phyloP scores from a whole-genome alignment of 441 rosid species.

The Raphanus hybrid region DNA sequence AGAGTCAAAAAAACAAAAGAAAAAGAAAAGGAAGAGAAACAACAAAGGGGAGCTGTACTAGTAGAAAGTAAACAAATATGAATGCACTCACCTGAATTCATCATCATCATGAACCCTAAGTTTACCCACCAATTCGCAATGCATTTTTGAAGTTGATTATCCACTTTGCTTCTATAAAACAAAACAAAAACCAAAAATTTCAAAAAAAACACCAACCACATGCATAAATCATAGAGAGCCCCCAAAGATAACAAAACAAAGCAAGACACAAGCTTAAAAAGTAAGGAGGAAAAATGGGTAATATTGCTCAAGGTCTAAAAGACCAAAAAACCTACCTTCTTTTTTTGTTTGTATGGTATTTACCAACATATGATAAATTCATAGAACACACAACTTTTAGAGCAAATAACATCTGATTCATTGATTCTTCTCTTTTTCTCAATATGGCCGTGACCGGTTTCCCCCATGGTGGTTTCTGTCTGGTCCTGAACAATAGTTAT shows the following conservation, averaged over 20 bases:
- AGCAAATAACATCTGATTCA: constrained; percentile 35
- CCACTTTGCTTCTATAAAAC: constrained; percentile 80
- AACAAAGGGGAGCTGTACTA: too few relatives aligned
- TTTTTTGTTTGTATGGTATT: constrained; percentile 27
- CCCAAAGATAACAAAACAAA: constrained; percentile 31
- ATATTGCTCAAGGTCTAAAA: constrained; percentile 19
- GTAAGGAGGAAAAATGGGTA: not conserved
- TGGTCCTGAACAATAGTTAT: constrained; percentile 77
- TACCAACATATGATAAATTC: constrained; percentile 26
- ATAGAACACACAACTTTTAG: constrained; percentile 38
- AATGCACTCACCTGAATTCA: constrained; percentile 86
- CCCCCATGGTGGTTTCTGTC: constrained; percentile 86
- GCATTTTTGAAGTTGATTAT: constrained; percentile 55
- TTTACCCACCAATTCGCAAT: constrained; percentile 69
- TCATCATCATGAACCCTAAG: constrained; percentile 67
- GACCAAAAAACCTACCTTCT: constrained; percentile 31
- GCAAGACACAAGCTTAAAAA: not conserved
- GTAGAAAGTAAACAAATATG: constrained; percentile 14
- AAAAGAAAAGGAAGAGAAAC: not conserved
- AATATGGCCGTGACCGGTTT: constrained; percentile 90
- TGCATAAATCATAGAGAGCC: constrained; percentile 20
- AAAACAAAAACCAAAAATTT: constrained; percentile 51
- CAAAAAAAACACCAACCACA: constrained; percentile 5
- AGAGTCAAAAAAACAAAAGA: not conserved
- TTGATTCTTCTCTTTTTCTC: constrained; percentile 38